Conservation (phyloP, 1,139 yeast species). For the Komagataea norvegica region DNA sequence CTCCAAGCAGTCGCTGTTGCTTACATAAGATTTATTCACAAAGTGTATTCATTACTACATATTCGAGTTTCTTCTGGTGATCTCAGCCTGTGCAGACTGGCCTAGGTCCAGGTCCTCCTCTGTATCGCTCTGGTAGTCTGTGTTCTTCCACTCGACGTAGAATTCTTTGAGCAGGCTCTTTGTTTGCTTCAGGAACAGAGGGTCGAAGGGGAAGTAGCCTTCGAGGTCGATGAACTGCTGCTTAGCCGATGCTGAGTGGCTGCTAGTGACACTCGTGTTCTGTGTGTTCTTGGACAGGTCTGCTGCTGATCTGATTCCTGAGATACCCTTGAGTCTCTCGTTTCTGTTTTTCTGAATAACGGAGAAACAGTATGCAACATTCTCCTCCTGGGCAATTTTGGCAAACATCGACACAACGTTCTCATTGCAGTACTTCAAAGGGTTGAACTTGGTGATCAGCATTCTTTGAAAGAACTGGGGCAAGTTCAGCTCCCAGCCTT, state of each 20-base stretch:
- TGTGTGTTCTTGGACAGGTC: constrained; percentile 15
- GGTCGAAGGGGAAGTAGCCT: constrained; percentile 95
- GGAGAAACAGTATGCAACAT: constrained; percentile 89
- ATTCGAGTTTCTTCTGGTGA: too few species aligned
- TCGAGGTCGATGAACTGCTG: constrained; percentile 86
- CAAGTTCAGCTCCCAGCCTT: constrained; percentile 73
- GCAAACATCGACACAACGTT: constrained; percentile 94
- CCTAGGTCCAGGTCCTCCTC: too few species aligned
- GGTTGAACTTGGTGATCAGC: constrained; percentile 85
- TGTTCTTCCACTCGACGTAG: constrained; percentile 78
- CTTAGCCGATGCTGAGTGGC: constrained; percentile 38
- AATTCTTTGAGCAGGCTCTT: constrained; percentile 48
- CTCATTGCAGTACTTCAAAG: constrained; percentile 87
- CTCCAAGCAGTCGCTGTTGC: too few species aligned
- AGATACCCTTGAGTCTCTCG: constrained; percentile 37
- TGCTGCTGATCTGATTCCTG: constrained; percentile 24
- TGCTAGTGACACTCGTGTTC: constrained; percentile 35
- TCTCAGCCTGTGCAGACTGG: too few species aligned
- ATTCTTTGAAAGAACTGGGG: constrained; percentile 86
- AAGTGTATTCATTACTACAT: too few species aligned
- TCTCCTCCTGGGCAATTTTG: constrained; percentile 82
- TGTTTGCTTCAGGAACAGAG: constrained; percentile 65
- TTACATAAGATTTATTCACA: too few species aligned
- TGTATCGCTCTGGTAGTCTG: constrained; percentile 57
- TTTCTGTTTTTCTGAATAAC: constrained; percentile 84